Evolutionary conservation across 768 basidiomycete species (phyloP), one percentile per base, ranked within the genome.

Genomic region (Hygrophorus pudorinus): DNA sequence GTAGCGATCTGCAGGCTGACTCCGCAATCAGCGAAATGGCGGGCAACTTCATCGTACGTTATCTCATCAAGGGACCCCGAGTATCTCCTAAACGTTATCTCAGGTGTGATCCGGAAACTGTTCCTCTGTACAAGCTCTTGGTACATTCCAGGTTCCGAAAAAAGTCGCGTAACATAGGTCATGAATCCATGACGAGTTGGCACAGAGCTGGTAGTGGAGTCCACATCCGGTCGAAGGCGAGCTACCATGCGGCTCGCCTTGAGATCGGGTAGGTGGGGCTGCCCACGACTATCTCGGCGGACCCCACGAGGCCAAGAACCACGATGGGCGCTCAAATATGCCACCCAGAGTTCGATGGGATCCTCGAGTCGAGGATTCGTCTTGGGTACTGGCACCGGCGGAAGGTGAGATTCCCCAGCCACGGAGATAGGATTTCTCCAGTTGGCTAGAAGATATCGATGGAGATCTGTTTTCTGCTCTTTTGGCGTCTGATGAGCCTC

Each of bases 221-320:
- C 55, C 21, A 64, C 57, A 10, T 59, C 46, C 2, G 71, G 71
- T 31, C 71, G 64, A 20, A 73, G 67, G n/a, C 68, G 68, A 6
- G 71, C 72, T 13, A 73, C 65, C n/a, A 56, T 64, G 27, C 71
- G 65, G 53, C 68, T 71, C 1, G 71, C 71, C 42, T 60, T 65
- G 53, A 73, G 64, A 52, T 73, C 71, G 5, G 61, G 53, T 32
- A 70, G 57, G 51, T 55, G 53, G 0, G 71, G 71, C 16, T 56
- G 58, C 11, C 63, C 62, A 45, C 59, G 56, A 9, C 56, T 44
- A 49, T 67, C 66, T 21, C 61, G 63, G 41, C 71, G 63, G 45
- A 73, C 70, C 41, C 71, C 71, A 44, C 66, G 67, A 7, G 71
- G 71, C 59, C 70, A 73, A 1, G 70, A 71, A 41, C 60, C 63